Evolutionary conservation across 2,329 filamentous ascomycete species (phyloP).

Genomic region (Pseudocercospora ulei): DNA sequence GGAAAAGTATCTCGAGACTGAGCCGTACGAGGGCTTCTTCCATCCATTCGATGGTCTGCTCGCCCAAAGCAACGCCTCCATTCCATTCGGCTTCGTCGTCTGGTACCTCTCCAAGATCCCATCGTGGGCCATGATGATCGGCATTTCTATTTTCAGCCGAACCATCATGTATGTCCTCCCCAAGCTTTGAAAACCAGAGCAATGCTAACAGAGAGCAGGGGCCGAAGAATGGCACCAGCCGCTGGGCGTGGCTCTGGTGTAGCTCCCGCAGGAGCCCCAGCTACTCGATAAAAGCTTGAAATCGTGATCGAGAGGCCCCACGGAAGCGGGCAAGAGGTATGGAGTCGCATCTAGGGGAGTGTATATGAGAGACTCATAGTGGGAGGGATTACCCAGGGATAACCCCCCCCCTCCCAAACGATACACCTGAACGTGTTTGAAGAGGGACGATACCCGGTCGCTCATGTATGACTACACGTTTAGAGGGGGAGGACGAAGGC

Average conservation of each 20-base stretch:
- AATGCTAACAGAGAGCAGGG: conserved; percentile 1
- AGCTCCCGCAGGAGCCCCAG: conserved; percentile 3
- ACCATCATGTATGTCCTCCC: conserved; percentile 57
- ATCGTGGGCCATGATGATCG: conserved; percentile 67
- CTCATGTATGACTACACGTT: conserved; percentile 6
- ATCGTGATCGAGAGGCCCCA: too few relatives aligned
- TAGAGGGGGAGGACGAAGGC: background rate
- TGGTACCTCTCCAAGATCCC: conserved; percentile 54
- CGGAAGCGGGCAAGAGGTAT: too few relatives aligned
- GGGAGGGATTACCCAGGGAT: too few relatives aligned
- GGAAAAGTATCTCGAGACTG: conserved; percentile 46
- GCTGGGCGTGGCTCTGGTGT: conserved; percentile 10
- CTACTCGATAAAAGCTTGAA: conserved; percentile 4
- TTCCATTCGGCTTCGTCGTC: conserved; percentile 58
- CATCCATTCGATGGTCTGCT: conserved; percentile 65
- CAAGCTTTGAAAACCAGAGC: background rate
- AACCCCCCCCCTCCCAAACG: too few relatives aligned
- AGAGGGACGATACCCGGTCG: conserved; percentile 7
- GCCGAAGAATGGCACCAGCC: conserved; percentile 11
- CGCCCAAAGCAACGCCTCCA: conserved; percentile 51
- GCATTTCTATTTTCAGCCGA: conserved; percentile 62
- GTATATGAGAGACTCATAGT: too few relatives aligned
- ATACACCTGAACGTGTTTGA: background rate
- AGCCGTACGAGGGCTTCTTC: conserved; percentile 56
- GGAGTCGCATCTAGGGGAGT: too few relatives aligned